Base-by-base conservation (phyloP, 2,329 filamentous ascomycete species). In the Alternaria ethzedia region DNA sequence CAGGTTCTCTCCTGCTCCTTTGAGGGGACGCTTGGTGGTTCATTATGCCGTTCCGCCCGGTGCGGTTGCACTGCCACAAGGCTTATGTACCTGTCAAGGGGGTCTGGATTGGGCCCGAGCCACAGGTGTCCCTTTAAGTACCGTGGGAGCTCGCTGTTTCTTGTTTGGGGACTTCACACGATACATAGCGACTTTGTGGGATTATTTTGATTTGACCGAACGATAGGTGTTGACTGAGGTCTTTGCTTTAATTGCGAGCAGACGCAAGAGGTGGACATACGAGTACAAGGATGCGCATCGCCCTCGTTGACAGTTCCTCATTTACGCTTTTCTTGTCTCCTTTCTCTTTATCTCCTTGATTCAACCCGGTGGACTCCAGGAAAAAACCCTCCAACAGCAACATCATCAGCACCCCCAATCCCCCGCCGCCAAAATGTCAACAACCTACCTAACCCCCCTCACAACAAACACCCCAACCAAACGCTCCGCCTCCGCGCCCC, bases 201-300 rank as follows among this genome's bases (percentile, higher is more conserved):
- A 41, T 41, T 17, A 17, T 17, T 41, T 41, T 41, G 36, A 41
- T 41, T 41, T 41, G 36, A 41, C 36, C 36, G 36, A 41, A 41
- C 36, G 36, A 41, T n/a, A 41, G 36, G 36, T 41, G 36, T 6
- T 17, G 36, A 41, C 36, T 41, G 30, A 30, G 49, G 30, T 21
- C 49, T 15, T 36, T 52, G 49, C 49, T 36, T 32, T 32, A 52
- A 52, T 36, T 21, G 20, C 30, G 28, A 52, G 9, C 11, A 36
- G 49, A 41, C 36, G 36, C 49, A 21, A 52, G 49, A 52, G 49
- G 20, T 21, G 20, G 28, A 36, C 7, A 36, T 9, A 25, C n/a
- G 36, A 41, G 49, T 52, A 52, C 49, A 52, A 52, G 23, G 28
- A 52, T 52, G 49, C 49, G 49, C 49, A 52, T 52, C 23, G 49